Evolutionary conservation across 495 filamentous ascomycete genomes (phyloP), one percentile per base, ranked within the genome.

Genomic region (Penicillium samsonianum): DNA sequence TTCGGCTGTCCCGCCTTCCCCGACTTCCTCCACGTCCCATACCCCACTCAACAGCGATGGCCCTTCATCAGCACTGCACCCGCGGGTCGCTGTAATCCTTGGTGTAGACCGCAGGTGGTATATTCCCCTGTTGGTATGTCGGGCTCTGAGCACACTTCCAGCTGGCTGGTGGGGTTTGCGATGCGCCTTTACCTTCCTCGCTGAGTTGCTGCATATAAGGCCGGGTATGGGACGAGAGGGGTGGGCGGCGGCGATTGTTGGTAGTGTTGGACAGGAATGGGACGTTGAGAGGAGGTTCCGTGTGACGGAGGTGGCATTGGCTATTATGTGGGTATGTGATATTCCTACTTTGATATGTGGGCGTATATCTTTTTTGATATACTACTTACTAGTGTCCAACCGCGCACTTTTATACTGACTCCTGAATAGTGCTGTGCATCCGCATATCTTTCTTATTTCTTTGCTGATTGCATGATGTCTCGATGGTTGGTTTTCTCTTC

Each of bases 381-480:
- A 47, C 45, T 28, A 5, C 16, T 46, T 20, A 4, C 26, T 35
- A 17, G 47, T 19, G 43, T 42, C 38, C 14, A 40, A 40, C 26
- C 14, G 26, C 52, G 14, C 23, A 19, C 4, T 23, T 40, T 17
- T 9, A 52, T 53, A 38, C 61, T 62, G 42, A 62, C 22, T 31
- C 10, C 17, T 43, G 26, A 7, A 50, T 52, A 92, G 90, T 92
- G 90, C 78, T 82, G 79, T 68, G 86, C 89, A 70, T 91, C 89
- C 38, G 91, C 86, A 48, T 92, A 92, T 73, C 82, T 94, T 68
- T 90, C 88, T 54, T 94, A 92, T 72, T 89, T 91, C 74, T 93
- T 94, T 73, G 91, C 89, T 57, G 90, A 96, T 74, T 91, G 89
- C 73, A 86, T 94, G 67, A 96, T 96, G 90, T 91, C 88, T 60